Evolutionary conservation across 495 filamentous ascomycete genomes (phyloP), one percentile per base, ranked within the genome.

Genomic region (Lepraria neglecta): DNA sequence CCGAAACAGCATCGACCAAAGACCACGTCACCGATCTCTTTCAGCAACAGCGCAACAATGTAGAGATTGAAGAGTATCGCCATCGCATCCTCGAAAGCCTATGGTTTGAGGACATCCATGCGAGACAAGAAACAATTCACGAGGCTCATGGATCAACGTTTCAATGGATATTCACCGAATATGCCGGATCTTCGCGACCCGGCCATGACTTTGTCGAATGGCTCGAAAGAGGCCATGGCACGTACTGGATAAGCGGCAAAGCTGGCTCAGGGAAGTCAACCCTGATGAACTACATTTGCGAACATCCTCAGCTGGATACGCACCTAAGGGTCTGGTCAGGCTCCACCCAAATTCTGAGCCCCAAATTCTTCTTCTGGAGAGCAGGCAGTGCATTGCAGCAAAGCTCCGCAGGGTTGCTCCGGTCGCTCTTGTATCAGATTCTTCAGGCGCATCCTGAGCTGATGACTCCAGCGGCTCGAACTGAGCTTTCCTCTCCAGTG

Each of bases 351-450:
- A 7, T 52, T 9, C 0, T 52, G 31, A 52, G 6, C 7, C 48
- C 48, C 14, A 52, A 28, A 10, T 52, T 80, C 63, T 82, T 75
- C 65, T 83, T 80, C 61, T 82, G 76, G 76, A 69, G 56, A 31
- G 47, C 69, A 12, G 77, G 76, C 2, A 70, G 27, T 3, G 21
- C 47, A 3, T 48, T 76, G 33, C 74, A 79, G 58, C 74, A 72
- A 59, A 77, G 72, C 4, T 68, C 71, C 15, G 56, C 68, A 31
- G 80, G 79, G 0, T 67, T 82, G 4, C 58, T 79, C 1, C 71
- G 72, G 14, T 67, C 74, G 0, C 60, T 82, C 0, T 60, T 80
- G 15, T 78, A 68, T 58, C 68, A 80, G 50, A 68, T 75, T 1
- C 64, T 73, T 31, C 51, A 64, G 14, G 58, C 63, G 45, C 4